Percentiles rank a stretch among this genome's conserved stretches.
Evolutionary conservation across 2,329 filamentous ascomycete genomes (phyloP).

Genomic region (Neonectria coccinea): DNA sequence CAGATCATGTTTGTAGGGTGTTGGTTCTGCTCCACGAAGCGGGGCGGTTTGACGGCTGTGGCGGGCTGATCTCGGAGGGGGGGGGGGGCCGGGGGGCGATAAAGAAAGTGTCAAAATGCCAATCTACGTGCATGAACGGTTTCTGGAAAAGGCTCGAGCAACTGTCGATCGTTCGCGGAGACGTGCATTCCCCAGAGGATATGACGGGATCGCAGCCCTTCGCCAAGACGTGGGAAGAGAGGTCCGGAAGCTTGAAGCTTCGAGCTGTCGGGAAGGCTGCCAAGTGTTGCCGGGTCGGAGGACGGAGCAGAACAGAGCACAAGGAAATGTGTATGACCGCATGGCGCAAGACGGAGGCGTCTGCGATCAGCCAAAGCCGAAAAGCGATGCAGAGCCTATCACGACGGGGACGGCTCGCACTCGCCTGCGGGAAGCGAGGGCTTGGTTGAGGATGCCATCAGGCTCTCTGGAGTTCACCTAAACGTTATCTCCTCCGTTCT

Average conservation of each 20-base stretch:
- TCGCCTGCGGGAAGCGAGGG: not conserved
- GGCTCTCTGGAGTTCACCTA: too few species aligned
- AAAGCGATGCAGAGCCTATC: not conserved
- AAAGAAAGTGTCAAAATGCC: not conserved
- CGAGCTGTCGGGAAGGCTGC: not conserved
- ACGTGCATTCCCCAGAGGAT: not conserved
- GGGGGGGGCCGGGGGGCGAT: too few species aligned
- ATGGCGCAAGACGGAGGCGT: not conserved
- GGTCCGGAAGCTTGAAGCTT: not conserved
- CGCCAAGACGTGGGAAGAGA: not conserved
- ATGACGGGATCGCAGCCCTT: not conserved
- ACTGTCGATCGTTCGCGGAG: constrained; percentile 11
- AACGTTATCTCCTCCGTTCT: not conserved
- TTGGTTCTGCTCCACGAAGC: constrained; percentile 8
- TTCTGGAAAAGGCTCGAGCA: constrained; percentile 6
- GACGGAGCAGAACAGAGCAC: not conserved
- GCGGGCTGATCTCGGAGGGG: constrained; percentile 18
- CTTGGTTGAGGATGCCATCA: not conserved
- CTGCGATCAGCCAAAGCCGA: not conserved
- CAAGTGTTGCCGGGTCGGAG: not conserved
- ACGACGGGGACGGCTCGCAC: not conserved
- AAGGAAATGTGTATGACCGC: not conserved
- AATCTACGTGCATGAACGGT: constrained; percentile 19
- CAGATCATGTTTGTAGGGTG: not conserved
- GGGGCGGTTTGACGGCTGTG: constrained; percentile 15